Evolutionary conservation across 2,329 filamentous ascomycete genomes (phyloP), one percentile per base, ranked within the genome.

Genomic region (Alternaria sp.): DNA sequence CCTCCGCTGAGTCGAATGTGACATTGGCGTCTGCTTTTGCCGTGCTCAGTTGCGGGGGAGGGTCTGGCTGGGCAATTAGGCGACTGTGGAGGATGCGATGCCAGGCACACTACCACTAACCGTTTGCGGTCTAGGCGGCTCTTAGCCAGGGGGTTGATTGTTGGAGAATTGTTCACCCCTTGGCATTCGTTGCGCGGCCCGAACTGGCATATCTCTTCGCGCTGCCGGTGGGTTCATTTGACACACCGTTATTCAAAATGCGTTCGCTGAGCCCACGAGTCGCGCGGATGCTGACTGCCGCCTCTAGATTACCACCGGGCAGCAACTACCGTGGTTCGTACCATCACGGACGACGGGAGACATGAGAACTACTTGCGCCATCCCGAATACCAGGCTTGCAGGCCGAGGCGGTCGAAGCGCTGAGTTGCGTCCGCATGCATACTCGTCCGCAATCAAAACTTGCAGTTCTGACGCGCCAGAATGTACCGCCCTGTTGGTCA

Each of bases 81-180:
- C 64, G 50, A 64, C 65, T 67, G 64, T 68, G 70, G 68, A 70
- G 70, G 66, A 72, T 66, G 58, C 49, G 57, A 64, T 63, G 63
- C 65, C 59, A 68, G 47, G 55, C 18, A 25, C n/a, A 18, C 30
- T 23, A 12, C 14, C 37, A 9, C 62, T 63, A 60, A 58, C 64
- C 60, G 30, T 12, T 18, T 55, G 11, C 43, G 46, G 15, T 37
- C 44, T 58, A 63, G 18, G 60, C 37, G 11, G 23, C 44, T 47
- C 4, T 47, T 30, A 44, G 46, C 28, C 18, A 43, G 53, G 46
- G 61, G 64, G 41, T 50, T 57, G 44, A 64, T 30, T 58, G 54
- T 46, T 57, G 63, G 60, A 69, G 58, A 61, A 59, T 26, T 44
- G 28, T 45, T 55, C 53, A 62, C 49, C 33, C 60, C 47, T 41